Evolutionary conservation across 495 filamentous ascomycete species (phyloP).

Genomic region (Podospora sp.): DNA sequence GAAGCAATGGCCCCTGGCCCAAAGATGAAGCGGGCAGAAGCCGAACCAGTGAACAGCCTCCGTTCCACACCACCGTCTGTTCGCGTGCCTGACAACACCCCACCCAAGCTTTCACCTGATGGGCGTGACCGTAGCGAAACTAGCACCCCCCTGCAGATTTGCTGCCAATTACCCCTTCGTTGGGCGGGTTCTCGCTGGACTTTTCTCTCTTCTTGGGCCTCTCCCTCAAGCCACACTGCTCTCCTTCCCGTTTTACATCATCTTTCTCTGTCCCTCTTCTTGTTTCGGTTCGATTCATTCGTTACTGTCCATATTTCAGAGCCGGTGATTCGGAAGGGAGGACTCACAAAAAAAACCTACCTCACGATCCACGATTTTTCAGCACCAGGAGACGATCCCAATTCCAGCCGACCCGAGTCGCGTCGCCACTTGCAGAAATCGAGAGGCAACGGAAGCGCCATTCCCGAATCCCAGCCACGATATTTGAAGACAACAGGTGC

Average conservation of each 20-base stretch:
- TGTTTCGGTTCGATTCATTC: constrained; percentile 39
- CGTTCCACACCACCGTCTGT: constrained; percentile 9
- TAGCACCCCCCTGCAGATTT: constrained; percentile 26
- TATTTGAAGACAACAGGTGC: constrained; percentile 19
- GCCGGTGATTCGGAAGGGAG: constrained; percentile 22
- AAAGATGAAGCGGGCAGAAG: constrained; percentile 19
- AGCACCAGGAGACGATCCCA: constrained; percentile 11
- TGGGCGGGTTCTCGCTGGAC: constrained; percentile 26
- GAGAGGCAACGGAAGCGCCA: constrained; percentile 19
- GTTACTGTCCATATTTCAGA: constrained; percentile 35
- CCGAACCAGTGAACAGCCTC: constrained; percentile 17
- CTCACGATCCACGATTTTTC: constrained; percentile 2
- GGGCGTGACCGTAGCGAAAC: constrained; percentile 31
- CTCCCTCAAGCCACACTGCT: constrained; percentile 35
- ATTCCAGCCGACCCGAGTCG: constrained; percentile 12
- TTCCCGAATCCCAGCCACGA: constrained; percentile 12
- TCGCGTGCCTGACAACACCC: constrained; percentile 23
- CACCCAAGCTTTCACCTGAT: constrained; percentile 14
- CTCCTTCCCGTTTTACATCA: constrained; percentile 36
- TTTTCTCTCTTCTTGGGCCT: constrained; percentile 28
- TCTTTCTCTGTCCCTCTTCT: constrained; percentile 28
- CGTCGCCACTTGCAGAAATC: constrained; percentile 6
- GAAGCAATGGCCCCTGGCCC: constrained; percentile 26
- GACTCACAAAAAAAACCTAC: constrained; percentile 11
- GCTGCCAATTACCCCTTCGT: constrained; percentile 37